A percentile compares a stretch with the other conserved stretches of the same genome.
Conservation (phyloP, 371 early-diverging fungal species). For the Dinochytrium kinnereticum region DNA sequence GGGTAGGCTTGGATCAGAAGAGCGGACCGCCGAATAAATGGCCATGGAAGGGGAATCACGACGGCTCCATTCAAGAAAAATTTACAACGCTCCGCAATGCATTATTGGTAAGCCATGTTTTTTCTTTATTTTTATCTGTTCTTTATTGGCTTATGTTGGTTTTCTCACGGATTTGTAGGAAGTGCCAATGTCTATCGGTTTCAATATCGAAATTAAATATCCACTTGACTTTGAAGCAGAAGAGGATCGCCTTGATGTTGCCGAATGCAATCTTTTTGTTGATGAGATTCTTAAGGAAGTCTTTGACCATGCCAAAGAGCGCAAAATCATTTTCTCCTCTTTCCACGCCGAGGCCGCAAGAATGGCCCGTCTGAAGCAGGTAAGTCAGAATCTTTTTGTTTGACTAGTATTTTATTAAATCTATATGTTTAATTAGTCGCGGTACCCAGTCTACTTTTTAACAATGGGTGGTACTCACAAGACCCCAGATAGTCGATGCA, state of each 20-base stretch:
- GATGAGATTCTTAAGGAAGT: constrained; percentile 84
- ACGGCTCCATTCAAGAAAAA: constrained; percentile 71
- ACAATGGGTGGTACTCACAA: constrained; percentile 82
- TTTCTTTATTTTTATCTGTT: background rate
- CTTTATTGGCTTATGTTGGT: background rate
- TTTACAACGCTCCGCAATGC: background rate
- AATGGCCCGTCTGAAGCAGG: constrained; percentile 78
- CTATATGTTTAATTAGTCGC: constrained; percentile 24
- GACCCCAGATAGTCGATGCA: constrained; percentile 83
- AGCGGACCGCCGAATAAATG: constrained; percentile 47
- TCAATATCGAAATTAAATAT: constrained; percentile 98
- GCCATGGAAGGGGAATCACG: constrained; percentile 41
- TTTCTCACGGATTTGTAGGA: constrained; percentile 35
- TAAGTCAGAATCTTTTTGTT: constrained; percentile 21
- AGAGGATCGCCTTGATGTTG: constrained; percentile 59
- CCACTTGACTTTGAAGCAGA: constrained; percentile 90
- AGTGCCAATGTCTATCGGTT: constrained; percentile 80
- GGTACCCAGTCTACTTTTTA: constrained; percentile 86
- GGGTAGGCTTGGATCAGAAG: background rate
- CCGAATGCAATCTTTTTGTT: constrained; percentile 87
- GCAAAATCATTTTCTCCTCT: constrained; percentile 90
- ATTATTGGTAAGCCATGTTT: background rate
- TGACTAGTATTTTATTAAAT: background rate
- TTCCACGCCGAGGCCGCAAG: constrained; percentile 93
- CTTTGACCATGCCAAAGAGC: constrained; percentile 68